Conservation (phyloP, 257 asterid genomes). For the Schizonepeta tenuifolia region DNA sequence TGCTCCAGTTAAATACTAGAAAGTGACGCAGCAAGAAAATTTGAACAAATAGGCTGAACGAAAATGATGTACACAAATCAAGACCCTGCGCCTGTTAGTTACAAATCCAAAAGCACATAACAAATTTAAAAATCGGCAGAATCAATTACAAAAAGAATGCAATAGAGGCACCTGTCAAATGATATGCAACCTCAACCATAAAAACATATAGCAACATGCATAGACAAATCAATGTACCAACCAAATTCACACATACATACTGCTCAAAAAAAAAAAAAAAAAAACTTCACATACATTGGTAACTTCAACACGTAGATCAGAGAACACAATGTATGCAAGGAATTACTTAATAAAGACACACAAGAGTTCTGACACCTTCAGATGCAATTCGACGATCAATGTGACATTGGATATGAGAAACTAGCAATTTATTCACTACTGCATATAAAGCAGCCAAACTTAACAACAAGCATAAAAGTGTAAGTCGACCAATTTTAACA, state of each 20-base stretch:
- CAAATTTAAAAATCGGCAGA: background rate
- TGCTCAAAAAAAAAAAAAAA: too few species aligned
- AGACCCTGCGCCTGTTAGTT: background rate
- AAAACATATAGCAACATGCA: constrained; percentile 2
- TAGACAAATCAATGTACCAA: background rate
- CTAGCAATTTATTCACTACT: background rate
- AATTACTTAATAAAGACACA: background rate
- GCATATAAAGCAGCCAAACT: background rate
- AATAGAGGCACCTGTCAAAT: constrained; percentile 1
- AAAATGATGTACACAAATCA: background rate
- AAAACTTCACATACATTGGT: background rate
- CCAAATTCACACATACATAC: too few species aligned
- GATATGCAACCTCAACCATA: background rate
- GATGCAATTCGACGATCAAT: background rate
- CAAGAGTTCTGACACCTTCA: background rate
- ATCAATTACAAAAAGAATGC: background rate
- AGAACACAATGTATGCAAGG: background rate
- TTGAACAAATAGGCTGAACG: background rate
- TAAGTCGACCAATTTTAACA: background rate
- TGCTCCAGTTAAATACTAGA: constrained; percentile 14
- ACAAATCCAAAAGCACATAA: constrained; percentile 19
- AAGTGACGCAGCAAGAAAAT: background rate
- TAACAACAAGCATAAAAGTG: background rate
- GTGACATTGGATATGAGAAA: background rate
- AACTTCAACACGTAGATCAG: background rate